Evolutionary conservation across 2,329 filamentous ascomycete species (phyloP).

Genomic region (Venturia asperata): DNA sequence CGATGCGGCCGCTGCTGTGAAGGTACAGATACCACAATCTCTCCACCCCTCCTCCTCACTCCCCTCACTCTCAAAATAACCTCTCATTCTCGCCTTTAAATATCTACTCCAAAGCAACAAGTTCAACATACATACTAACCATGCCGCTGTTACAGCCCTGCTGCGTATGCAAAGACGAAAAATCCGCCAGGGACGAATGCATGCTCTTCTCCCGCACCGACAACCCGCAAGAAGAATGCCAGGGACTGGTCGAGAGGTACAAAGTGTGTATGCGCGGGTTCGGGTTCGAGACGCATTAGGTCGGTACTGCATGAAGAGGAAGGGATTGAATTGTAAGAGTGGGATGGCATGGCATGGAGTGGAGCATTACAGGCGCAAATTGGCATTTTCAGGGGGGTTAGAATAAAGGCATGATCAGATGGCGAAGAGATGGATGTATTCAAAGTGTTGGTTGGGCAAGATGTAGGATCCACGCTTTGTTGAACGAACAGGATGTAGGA

Average conservation of each 20-base stretch:
- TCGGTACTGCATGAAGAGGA: not conserved
- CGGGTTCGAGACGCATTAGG: slow-evolving; percentile 61
- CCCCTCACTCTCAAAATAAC: not conserved
- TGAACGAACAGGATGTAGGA: too few relatives aligned
- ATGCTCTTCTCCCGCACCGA: slow-evolving; percentile 91
- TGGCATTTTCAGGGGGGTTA: not conserved
- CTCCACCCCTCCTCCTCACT: not conserved
- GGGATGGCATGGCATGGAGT: not conserved
- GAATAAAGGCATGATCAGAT: not conserved
- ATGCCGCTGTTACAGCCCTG: slow-evolving; percentile 58
- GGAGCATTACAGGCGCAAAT: not conserved
- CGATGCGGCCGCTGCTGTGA: slow-evolving; percentile 18
- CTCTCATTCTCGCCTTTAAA: not conserved
- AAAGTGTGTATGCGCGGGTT: slow-evolving; percentile 87
- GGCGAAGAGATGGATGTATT: not conserved
- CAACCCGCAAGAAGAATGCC: slow-evolving; percentile 78
- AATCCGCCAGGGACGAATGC: slow-evolving; percentile 87
- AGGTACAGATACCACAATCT: slow-evolving; percentile 14
- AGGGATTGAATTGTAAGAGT: not conserved
- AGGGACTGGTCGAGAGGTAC: slow-evolving; percentile 76
- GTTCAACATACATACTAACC: not conserved
- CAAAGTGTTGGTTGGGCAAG: not conserved
- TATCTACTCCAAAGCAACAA: too few relatives aligned
- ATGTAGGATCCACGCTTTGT: too few relatives aligned
- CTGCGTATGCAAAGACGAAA: slow-evolving; percentile 96